Evolutionary conservation across 306 rosid genomes (phyloP), one percentile per base, ranked within the genome.

Genomic region (Vicia sativa): DNA sequence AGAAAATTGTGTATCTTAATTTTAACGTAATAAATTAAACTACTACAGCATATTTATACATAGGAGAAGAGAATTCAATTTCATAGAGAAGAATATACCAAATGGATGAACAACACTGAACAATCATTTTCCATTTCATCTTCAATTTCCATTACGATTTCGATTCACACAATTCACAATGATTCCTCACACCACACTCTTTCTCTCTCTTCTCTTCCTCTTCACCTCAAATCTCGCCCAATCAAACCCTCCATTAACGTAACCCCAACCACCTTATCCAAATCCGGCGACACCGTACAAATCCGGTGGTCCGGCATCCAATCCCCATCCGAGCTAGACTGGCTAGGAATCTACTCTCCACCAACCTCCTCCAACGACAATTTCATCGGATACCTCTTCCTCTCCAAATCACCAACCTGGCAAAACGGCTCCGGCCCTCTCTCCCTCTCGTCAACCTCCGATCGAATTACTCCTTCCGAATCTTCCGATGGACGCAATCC

Each of bases 301-400:
- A 67, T 93, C 62, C 57, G 43, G 14, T 90, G 98, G 98, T 79
- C 96, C 18, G 90, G 90, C 7, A 31, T 93, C 67, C 75, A 70
- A 18, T 42, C 80, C 6, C 96, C 98, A 5, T 90, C 97, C 31
- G 77, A 78, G 6, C 87, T 88, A 14, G 97, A 93, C 58, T 93
- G 91, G 87, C 67, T 88, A 14, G 97, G 89, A 13, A 88, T 93
- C 63, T 90, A 88, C 86, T 87, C 95, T 2, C 96, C 97, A 0
- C 86, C 97, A 1, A 49, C 61, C 43, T 88, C 97, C 3, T 3
- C 70, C 61, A 75, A 85, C 73, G 79, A 83, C 41, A 44, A 79
- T 74, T 93, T 83, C 86, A 49, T 93, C 59, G 98, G 98, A 42
- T 93, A 93, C 80, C 66, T 54, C 19, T 90, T 93, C 74, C 89